Conservation (phyloP, 495 filamentous ascomycete species). For the Neurospora pannonica region DNA sequence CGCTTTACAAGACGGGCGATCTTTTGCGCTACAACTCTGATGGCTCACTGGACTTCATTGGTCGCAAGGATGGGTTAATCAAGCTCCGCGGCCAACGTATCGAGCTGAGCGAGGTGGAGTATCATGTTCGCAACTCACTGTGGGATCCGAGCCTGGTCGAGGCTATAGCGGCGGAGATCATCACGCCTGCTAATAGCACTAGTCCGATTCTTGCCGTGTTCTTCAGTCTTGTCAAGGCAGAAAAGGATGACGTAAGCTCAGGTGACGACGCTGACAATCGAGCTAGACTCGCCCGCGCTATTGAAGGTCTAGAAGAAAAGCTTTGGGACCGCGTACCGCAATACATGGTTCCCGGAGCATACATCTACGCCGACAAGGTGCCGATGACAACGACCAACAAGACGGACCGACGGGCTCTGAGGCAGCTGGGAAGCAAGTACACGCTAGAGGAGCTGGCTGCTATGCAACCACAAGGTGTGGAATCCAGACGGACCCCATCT, state of each 20-base stretch:
- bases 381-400: slow-evolving; percentile 46
- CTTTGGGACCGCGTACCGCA: neutral
- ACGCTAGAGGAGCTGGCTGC: neutral
- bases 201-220: slow-evolving; percentile 5
- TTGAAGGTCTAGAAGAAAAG: neutral
- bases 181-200: neutral
- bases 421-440: neutral
- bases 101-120: slow-evolving; percentile 46
- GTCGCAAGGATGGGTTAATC: slow-evolving; percentile 25
- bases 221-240: neutral
- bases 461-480: neutral
- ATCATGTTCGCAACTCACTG: slow-evolving; percentile 26
- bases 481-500: neutral
- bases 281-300: neutral
- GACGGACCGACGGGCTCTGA: slow-evolving; percentile 26
- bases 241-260: neutral
- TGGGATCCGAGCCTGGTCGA: neutral
- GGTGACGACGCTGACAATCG: neutral
- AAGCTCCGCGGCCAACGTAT: slow-evolving; percentile 32
- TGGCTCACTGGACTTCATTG: slow-evolving; percentile 43
- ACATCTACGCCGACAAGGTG: slow-evolving; percentile 39
- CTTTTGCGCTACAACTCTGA: slow-evolving; percentile 46
- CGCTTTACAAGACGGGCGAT: slow-evolving; percentile 52
- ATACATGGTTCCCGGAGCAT: slow-evolving; percentile 50
- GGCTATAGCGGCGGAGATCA: neutral